phyloP scores from a whole-genome alignment of 148 eudicot species.

The Amaranthus hypochondriacus region DNA sequence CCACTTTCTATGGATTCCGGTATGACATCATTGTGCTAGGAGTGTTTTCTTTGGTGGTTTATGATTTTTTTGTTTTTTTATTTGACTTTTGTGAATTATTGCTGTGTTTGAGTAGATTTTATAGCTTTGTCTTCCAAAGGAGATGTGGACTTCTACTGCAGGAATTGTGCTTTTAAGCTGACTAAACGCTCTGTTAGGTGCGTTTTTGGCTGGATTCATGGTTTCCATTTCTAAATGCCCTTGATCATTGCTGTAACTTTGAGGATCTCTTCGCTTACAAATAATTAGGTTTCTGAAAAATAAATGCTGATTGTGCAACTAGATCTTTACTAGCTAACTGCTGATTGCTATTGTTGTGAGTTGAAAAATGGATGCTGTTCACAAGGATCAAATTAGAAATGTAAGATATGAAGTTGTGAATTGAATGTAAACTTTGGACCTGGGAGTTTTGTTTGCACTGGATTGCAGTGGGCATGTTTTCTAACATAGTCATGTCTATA shows the following conservation, averaged over 20 bases:
- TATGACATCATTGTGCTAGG: slow-evolving; percentile 2
- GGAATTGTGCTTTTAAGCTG: slow-evolving; percentile 58
- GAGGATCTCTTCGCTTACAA: background rate
- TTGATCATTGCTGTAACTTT: background rate
- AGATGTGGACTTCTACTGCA: slow-evolving; percentile 64
- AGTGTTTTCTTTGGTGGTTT: background rate
- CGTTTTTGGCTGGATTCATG: background rate
- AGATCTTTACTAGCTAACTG: background rate
- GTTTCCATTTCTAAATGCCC: background rate
- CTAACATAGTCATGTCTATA: background rate
- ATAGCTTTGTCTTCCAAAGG: slow-evolving; percentile 41
- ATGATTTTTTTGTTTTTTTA: background rate
- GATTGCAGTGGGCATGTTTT: background rate
- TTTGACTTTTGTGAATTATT: slow-evolving; percentile 4
- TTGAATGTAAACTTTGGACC: too few relatives aligned
- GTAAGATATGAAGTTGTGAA: background rate
- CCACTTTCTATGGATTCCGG: slow-evolving; percentile 60
- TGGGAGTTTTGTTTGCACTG: too few relatives aligned
- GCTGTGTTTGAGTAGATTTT: slow-evolving; percentile 36
- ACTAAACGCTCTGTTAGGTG: slow-evolving; percentile 52
- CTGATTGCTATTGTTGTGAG: background rate
- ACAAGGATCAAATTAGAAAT: background rate
- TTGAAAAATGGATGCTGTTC: background rate
- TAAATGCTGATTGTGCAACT: too few relatives aligned
- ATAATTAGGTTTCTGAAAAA: background rate